Conservation (phyloP, 495 filamentous ascomycete genomes). For the Aspergillus bertholletiae region DNA sequence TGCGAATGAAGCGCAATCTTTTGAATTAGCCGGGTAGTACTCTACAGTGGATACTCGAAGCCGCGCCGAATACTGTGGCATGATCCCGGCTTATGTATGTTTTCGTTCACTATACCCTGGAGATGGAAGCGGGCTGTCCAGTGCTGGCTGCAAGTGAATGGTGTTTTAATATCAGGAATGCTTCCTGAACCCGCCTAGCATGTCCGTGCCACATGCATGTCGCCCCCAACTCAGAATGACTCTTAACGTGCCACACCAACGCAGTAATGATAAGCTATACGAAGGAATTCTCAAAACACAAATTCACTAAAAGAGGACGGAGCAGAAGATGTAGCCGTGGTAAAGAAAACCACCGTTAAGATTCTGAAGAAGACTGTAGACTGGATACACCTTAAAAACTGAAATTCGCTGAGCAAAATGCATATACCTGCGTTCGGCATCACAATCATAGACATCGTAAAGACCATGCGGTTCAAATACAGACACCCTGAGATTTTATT, state of each 20-base stretch:
- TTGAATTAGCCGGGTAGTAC: background rate
- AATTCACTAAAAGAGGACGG: background rate
- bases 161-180: background rate
- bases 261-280: constrained; percentile 11
- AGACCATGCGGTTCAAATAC: background rate
- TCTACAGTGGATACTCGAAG: background rate
- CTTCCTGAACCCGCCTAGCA: constrained; percentile 1
- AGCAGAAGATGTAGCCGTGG: background rate
- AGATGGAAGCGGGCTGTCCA: background rate
- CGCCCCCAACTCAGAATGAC: background rate
- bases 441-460: background rate
- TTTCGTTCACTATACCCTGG: background rate
- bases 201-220: constrained; percentile 1
- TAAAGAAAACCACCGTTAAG: background rate
- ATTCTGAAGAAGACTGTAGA: background rate
- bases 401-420: background rate
- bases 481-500: background rate
- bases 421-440: background rate
- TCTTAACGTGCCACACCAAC: constrained; percentile 9
- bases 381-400: background rate
- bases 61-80: background rate
- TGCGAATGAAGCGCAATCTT: background rate
- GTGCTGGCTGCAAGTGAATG: background rate
- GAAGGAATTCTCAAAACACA: background rate
- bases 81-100: background rate